Percentiles rank a stretch among this genome's conserved stretches.
phyloP scores from a whole-genome alignment of 192 early-diverging fungal genomes.

The Entomortierella chlamydospora region DNA sequence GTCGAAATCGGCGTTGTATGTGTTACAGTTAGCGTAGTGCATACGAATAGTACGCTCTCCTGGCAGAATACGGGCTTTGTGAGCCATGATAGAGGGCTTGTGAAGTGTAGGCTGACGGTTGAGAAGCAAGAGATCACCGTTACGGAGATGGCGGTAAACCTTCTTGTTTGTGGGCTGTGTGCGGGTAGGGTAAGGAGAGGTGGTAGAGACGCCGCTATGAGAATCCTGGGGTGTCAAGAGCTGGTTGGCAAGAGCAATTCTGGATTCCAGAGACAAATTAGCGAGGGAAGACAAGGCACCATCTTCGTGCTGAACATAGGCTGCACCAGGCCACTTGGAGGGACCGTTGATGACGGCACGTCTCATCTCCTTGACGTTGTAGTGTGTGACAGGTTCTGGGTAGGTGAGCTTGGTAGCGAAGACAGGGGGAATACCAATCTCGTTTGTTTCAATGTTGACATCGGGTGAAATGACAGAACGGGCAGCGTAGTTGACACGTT shows the following conservation, averaged over 20 bases:
- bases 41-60: conserved; percentile 99
- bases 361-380: conserved; percentile 93
- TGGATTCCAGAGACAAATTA: conserved; percentile 83
- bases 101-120: conserved; percentile 99
- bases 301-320: conserved; percentile 95
- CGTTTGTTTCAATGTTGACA: conserved; percentile 96
- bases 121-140: conserved; percentile 96
- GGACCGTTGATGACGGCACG: conserved; percentile 96
- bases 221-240: conserved; percentile 81
- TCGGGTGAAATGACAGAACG: conserved; percentile 98
- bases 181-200: conserved; percentile 68
- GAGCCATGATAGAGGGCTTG: conserved; percentile 99
- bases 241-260: conserved; percentile 96
- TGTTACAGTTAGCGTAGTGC: conserved; percentile 97
- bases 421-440: conserved; percentile 97
- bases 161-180: conserved; percentile 91
- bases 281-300: conserved; percentile 87
- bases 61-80: conserved; percentile 93
- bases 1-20: conserved; percentile 99
- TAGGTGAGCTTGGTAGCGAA: conserved; percentile 97
- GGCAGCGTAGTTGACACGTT: conserved; percentile 99
- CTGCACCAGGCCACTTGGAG: conserved; percentile 95
- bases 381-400: conserved; percentile 96
- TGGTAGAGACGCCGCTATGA: conserved; percentile 51
- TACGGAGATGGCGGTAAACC: conserved; percentile 94